Evolutionary conservation across 208 protist genomes (phyloP), one percentile per base, ranked within the genome.

Genomic region (Crithidia brevicula): DNA sequence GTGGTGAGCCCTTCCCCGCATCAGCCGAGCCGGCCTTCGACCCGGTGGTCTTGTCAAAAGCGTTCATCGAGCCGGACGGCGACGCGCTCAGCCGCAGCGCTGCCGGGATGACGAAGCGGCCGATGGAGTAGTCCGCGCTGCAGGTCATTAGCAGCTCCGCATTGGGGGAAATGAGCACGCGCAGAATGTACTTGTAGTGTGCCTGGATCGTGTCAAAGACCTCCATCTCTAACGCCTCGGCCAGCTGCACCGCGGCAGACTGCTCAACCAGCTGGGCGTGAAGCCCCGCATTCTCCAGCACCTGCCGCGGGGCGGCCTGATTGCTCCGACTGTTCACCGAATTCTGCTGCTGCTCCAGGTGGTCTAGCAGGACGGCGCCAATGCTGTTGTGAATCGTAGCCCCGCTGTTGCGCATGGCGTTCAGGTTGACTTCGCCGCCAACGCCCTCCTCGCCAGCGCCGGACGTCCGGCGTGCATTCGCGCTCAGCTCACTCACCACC

Each of bases 181-280:
- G 86, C 16, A 96, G 77, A 45, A 96, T 92, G 77, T 96, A 96
- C 74, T 96, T 96, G 79, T 93, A 90, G 63, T 96, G 90, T 31
- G 89, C 85, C 75, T 92, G 85, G 30, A 95, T 82, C 6, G 72
- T 86, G 43, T 89, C 63, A 57, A 95, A 95, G 18, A 82, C 71
- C 59, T 95, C 78, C 73, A 93, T 78, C 61, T 82, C 75, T 13
- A 88, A 67, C 63, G 82, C 52, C 51, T 87, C 64, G 40, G 62
- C 65, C 28, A 88, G 49, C 33, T 57, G 67, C 10, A 53, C 59
- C 3, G 45, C 28, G 4, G 71, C 60, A 0, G 67, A 63, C 11
- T 61, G 63, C 25, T 45, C 30, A 0, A 46, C 59, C 42, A 69
- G 50, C 7, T 27, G 20, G 15, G 18, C 33, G 27, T 30, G 28